These are phyloP conservation scores for Mrakia gelida DNA, from an alignment of 768 basidiomycete genomes.

Conservation along the genomic window DNA sequence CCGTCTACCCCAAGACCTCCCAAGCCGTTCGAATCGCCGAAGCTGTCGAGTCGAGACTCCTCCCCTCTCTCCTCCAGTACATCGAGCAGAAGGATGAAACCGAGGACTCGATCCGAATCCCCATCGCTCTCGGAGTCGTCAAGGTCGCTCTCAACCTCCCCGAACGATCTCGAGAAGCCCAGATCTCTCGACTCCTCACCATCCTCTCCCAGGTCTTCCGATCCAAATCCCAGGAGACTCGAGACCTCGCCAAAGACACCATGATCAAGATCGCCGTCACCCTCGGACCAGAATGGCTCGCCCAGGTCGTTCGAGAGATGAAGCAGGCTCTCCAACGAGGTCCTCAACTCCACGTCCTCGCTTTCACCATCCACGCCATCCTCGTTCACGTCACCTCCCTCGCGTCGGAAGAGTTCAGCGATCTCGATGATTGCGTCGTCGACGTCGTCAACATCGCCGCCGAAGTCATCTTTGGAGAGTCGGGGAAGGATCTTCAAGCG, in stretches of 20 bases:
- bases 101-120: slow-evolving; percentile 81
- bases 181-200: slow-evolving; percentile 72
- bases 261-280: slow-evolving; percentile 70
- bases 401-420: slow-evolving; percentile 52
- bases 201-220: slow-evolving; percentile 82
- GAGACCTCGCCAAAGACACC: slow-evolving; percentile 79
- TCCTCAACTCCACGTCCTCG: slow-evolving; percentile 89
- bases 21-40: slow-evolving; percentile 57
- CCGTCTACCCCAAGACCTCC: slow-evolving; percentile 27
- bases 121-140: slow-evolving; percentile 79
- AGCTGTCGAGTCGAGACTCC: slow-evolving; percentile 65
- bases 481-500: slow-evolving; percentile 76
- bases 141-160: slow-evolving; percentile 80
- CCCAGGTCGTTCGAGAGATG: slow-evolving; percentile 69
- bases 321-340: slow-evolving; percentile 80
- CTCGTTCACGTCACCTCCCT: slow-evolving; percentile 70
- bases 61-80: slow-evolving; percentile 73
- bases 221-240: slow-evolving; percentile 88
- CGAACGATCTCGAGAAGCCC: slow-evolving; percentile 55
- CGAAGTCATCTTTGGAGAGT: slow-evolving; percentile 90
- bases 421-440: slow-evolving; percentile 69
- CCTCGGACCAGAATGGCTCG: slow-evolving; percentile 70
- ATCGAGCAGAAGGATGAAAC: slow-evolving; percentile 77
- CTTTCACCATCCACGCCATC: slow-evolving; percentile 74
- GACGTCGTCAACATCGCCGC: slow-evolving; percentile 75